Base-by-base conservation (phyloP, 2,329 filamentous ascomycete species). In the Aspergillus glaucus region DNA sequence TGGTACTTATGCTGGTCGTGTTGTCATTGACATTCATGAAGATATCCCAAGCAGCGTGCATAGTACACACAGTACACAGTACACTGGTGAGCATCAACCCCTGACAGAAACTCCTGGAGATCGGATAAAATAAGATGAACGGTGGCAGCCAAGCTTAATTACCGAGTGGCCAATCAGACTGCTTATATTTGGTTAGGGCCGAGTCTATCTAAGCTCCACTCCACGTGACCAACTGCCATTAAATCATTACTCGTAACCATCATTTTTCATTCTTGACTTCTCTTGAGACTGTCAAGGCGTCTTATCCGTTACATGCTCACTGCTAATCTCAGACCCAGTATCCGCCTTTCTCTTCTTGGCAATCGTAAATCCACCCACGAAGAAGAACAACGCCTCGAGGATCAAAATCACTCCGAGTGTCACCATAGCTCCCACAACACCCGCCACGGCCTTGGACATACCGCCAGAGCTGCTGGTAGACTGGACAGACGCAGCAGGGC, bases 401-500 rank as follows among this genome's bases (percentile, higher is more conserved):
- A 78, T 80, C 40, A 85, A 57, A n/a, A 86, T 71, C 9, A 85
- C 80, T 21, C 75, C 82, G 36, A 87, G 64, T 1, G 83, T 85
- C 15, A 86, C 82, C 75, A 86, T 79, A 0, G 84, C 84, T 32
- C 84, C 84, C 61, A 94, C 90, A 4, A 92, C 88, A 45, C 89
- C 88, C 0, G 87, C 88, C n/a, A 91, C 82, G 5, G 81, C 77
- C 34, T 76, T 80, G 45, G 84, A 86, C 24, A 94, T 75, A 7
- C 79, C 77, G 45, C 69, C 65, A 17, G 60, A 63, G 15, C 55
- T 59, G 36, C 57, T 61, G 19, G 58, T 49, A 17, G 55, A 54
- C 1, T 66, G 56, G 10, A 65, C 55, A 8, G 66, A 64, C 46
- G 69, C 73, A 15, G 69, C 67, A 6, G 82, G 81, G 63, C 88